A percentile compares a stretch with the other conserved stretches of the same genome.
These are phyloP conservation scores for Geranomyces michiganensis DNA, from an alignment of 192 early-diverging fungal genomes.

Conservation along the genomic window DNA sequence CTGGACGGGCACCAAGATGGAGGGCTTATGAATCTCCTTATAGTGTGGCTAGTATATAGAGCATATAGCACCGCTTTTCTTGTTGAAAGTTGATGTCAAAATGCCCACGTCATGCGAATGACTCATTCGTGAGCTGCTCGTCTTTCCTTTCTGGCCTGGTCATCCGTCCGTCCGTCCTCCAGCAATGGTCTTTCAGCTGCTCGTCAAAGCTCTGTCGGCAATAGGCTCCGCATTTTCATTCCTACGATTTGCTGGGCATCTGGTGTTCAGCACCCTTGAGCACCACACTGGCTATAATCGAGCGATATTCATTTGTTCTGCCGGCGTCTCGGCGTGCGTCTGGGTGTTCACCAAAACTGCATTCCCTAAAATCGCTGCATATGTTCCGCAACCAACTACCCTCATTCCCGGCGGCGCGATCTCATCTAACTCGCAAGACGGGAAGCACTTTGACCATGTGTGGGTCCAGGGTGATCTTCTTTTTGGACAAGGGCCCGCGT, in stretches of 20 bases:
- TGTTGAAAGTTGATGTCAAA: too few relatives aligned
- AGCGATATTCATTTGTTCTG: constrained; percentile 8
- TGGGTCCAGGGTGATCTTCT: constrained; percentile 36
- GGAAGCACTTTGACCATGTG: constrained; percentile 29
- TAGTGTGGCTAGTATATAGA: too few relatives aligned
- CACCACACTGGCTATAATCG: constrained; percentile 16
- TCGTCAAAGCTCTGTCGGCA: not conserved
- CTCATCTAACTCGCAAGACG: not conserved
- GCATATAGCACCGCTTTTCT: too few relatives aligned
- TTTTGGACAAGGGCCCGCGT: constrained; percentile 29
- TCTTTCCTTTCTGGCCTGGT: too few relatives aligned
- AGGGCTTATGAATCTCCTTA: too few relatives aligned
- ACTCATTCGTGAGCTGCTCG: too few relatives aligned
- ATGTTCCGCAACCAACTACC: constrained; percentile 9
- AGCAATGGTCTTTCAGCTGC: not conserved
- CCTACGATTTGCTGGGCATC: not conserved
- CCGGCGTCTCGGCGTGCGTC: constrained; percentile 11
- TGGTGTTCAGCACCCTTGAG: constrained; percentile 17
- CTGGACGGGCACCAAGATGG: too few relatives aligned
- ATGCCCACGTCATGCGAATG: too few relatives aligned
- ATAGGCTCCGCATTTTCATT: not conserved
- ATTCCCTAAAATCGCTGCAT: constrained; percentile 25
- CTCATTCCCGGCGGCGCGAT: not conserved
- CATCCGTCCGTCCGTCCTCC: too few relatives aligned
- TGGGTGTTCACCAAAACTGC: not conserved